Conservation (phyloP, 2,329 filamentous ascomycete species). For the Bipolaris zeicola region DNA sequence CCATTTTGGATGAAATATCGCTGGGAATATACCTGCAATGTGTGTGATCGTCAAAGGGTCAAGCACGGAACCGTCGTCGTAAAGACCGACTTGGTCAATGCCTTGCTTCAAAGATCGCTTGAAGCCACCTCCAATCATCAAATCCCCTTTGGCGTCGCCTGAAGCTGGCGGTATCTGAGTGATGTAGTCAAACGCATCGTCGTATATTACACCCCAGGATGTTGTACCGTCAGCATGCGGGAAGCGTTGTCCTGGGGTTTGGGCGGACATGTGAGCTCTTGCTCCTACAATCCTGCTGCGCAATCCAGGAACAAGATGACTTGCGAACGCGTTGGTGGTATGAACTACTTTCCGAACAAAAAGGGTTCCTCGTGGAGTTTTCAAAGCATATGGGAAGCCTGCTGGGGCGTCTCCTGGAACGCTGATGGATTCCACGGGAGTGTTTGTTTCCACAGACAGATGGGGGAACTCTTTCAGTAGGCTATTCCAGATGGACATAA, state of each 20-base stretch:
- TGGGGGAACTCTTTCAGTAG: slow-evolving; percentile 18
- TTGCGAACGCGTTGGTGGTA: slow-evolving; percentile 62
- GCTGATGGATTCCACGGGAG: slow-evolving; percentile 30
- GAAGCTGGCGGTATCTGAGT: slow-evolving; percentile 11
- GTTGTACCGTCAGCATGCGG: slow-evolving; percentile 41
- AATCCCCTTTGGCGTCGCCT: slow-evolving; percentile 12
- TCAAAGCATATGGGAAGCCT: slow-evolving; percentile 39
- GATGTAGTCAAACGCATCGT: slow-evolving; percentile 9
- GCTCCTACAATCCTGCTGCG: slow-evolving; percentile 28
- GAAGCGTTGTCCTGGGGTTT: slow-evolving; percentile 50
- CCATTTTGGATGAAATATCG: slow-evolving; percentile 17
- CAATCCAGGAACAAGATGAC: slow-evolving; percentile 59
- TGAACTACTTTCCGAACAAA: slow-evolving; percentile 60
- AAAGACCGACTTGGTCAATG: slow-evolving; percentile 16
- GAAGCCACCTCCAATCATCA: slow-evolving; percentile 22
- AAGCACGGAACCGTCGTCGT: slow-evolving; percentile 14
- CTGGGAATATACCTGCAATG: slow-evolving; percentile 17
- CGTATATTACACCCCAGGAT: slow-evolving; percentile 56
- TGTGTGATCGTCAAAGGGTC: slow-evolving; percentile 11
- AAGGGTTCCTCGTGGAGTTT: slow-evolving; percentile 55
- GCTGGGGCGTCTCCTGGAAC: slow-evolving; percentile 43
- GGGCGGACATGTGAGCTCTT: slow-evolving; percentile 56
- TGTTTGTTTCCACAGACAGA: slow-evolving; percentile 5
- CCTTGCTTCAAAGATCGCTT: slow-evolving; percentile 19
- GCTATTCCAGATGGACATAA: slow-evolving; percentile 13